Conservation (phyloP, 768 basidiomycete genomes). For the Rhodocollybia butyracea region DNA sequence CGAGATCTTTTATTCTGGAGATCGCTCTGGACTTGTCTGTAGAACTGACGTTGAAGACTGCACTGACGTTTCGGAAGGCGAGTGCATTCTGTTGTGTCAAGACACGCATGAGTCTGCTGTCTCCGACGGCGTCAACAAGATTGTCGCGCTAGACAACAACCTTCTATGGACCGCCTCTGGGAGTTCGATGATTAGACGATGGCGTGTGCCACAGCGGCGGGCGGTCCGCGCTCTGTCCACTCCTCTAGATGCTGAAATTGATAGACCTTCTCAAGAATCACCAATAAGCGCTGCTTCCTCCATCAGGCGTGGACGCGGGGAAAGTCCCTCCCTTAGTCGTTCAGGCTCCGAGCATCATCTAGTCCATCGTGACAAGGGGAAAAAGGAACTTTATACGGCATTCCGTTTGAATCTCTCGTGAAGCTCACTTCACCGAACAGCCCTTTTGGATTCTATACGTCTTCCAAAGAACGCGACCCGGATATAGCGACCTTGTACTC, state of each 20-base stretch:
- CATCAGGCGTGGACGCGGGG: neutral
- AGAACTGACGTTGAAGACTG: constrained; percentile 88
- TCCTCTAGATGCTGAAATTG: neutral
- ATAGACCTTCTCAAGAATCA: neutral
- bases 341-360: constrained; percentile 34
- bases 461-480: constrained; percentile 52
- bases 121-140: constrained; percentile 75
- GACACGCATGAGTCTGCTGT: constrained; percentile 43
- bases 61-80: constrained; percentile 79
- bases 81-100: constrained; percentile 82
- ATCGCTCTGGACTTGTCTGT: constrained; percentile 85
- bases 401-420: constrained; percentile 71
- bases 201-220: constrained; percentile 63
- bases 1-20: constrained; percentile 91
- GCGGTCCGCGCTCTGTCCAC: constrained; percentile 23
- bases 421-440: constrained; percentile 67
- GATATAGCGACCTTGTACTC: constrained; percentile 86
- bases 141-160: constrained; percentile 79
- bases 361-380: constrained; percentile 25
- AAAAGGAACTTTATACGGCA: constrained; percentile 46
- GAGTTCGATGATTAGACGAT: constrained; percentile 75
- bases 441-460: constrained; percentile 43
- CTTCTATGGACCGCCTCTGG: constrained; percentile 90
- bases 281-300: neutral
- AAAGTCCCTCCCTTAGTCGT: constrained; percentile 24